Conservation (phyloP, 164 flowering plant species). For the Vitis vinifera region DNA sequence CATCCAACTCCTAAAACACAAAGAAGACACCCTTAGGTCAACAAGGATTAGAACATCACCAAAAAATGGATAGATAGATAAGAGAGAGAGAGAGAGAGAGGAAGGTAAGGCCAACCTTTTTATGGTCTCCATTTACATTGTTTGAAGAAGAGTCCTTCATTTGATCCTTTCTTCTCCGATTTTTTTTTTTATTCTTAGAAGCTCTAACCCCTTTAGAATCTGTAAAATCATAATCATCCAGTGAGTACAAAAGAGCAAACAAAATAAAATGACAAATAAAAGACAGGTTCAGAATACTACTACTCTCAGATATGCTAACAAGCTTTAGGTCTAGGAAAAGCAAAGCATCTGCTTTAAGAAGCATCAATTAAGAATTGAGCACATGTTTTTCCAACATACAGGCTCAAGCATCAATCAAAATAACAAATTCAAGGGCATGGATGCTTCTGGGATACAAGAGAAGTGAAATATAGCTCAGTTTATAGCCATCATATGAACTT, state of each 20-base stretch:
- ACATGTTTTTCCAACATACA: too few species aligned
- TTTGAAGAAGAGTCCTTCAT: slow-evolving; percentile 42
- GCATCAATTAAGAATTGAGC: too few species aligned
- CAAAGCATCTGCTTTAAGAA: too few species aligned
- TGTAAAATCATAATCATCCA: slow-evolving; percentile 20
- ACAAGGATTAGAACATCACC: neutral
- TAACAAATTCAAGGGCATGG: too few species aligned
- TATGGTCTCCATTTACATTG: slow-evolving; percentile 22
- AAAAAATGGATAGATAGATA: neutral
- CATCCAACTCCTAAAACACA: slow-evolving; percentile 39
- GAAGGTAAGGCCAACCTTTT: slow-evolving; percentile 27
- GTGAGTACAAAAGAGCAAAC: neutral
- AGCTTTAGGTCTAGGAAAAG: too few species aligned
- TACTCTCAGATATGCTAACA: too few species aligned
- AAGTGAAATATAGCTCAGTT: too few species aligned
- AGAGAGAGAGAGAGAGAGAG: neutral
- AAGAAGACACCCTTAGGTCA: neutral
- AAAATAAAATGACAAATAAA: neutral
- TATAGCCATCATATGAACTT: too few species aligned
- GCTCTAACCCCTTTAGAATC: slow-evolving; percentile 57
- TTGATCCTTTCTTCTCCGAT: slow-evolving; percentile 72
- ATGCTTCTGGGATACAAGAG: too few species aligned
- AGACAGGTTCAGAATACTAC: neutral
- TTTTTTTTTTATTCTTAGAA: slow-evolving; percentile 78
- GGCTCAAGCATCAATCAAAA: too few species aligned